Conservation (phyloP, 306 rosid species). For the Begonia masoniana region DNA sequence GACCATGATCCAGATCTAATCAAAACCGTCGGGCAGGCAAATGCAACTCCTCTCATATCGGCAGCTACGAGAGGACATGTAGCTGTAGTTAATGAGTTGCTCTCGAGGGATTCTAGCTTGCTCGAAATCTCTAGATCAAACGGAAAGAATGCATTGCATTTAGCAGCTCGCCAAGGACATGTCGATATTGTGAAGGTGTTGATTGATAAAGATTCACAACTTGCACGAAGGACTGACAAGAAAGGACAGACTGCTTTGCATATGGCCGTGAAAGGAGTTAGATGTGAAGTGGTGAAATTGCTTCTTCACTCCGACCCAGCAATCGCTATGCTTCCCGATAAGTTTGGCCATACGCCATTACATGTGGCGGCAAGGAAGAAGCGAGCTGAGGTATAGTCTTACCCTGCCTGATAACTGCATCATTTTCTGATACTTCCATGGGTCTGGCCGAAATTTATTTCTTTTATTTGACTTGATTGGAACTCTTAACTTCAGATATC, state of each 20-base stretch:
- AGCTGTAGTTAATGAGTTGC: slow-evolving; percentile 39
- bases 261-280: slow-evolving; percentile 86
- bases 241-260: slow-evolving; percentile 83
- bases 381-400: slow-evolving; percentile 50
- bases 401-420: too few relatives aligned
- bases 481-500: too few relatives aligned
- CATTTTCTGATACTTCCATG: too few relatives aligned
- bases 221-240: slow-evolving; percentile 70
- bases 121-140: slow-evolving; percentile 59
- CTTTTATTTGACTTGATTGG: too few relatives aligned
- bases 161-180: slow-evolving; percentile 83
- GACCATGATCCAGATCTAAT: slow-evolving; percentile 55
- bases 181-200: slow-evolving; percentile 38
- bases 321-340: slow-evolving; percentile 68
- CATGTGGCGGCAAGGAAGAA: slow-evolving; percentile 90
- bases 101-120: slow-evolving; percentile 39
- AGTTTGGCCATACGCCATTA: slow-evolving; percentile 65
- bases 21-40: slow-evolving; percentile 65
- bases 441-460: too few relatives aligned
- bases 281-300: slow-evolving; percentile 58
- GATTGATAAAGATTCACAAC: slow-evolving; percentile 48
- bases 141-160: slow-evolving; percentile 80
- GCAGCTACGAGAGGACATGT: slow-evolving; percentile 71
- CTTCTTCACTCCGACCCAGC: slow-evolving; percentile 52
- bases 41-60: slow-evolving; percentile 72